Percentiles rank a stretch among this genome's conserved stretches.
phyloP scores from a whole-genome alignment of 139 green algal genomes.

The Micractinium sp. region DNA sequence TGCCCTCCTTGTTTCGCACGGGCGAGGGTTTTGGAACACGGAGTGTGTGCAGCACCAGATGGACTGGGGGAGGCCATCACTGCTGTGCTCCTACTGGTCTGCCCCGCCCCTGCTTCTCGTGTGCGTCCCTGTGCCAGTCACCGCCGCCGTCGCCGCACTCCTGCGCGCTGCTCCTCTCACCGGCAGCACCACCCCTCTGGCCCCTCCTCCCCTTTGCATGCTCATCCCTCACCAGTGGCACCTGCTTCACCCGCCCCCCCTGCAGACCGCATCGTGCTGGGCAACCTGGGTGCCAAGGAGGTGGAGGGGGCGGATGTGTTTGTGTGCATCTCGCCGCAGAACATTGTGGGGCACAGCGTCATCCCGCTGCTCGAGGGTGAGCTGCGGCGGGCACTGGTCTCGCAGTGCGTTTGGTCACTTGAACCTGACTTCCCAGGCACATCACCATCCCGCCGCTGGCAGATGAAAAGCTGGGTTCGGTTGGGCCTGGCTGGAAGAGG shows the following conservation, averaged over 20 bases:
- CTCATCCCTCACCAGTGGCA: neutral
- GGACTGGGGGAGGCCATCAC: no score
- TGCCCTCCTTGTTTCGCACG: no score
- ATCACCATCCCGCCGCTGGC: neutral
- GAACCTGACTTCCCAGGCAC: neutral
- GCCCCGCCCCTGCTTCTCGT: no score
- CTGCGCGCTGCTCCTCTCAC: no score
- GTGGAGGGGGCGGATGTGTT: slow-evolving; percentile 58
- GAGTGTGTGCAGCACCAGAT: no score
- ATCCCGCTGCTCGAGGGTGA: slow-evolving; percentile 48
- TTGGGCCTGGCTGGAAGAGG: no score
- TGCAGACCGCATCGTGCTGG: slow-evolving; percentile 20
- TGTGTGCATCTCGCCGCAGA: slow-evolving; percentile 65
- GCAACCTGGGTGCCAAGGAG: slow-evolving; percentile 2
- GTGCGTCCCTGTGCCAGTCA: no score
- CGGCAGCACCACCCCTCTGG: no score
- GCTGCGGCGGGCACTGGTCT: neutral
- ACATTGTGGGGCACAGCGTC: slow-evolving; percentile 77
- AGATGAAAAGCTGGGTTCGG: no score
- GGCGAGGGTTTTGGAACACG: no score
- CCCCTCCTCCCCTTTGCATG: neutral
- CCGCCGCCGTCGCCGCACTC: no score
- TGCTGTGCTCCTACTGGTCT: no score
- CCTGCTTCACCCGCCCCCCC: neutral
- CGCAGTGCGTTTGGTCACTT: neutral